Conservation (phyloP, 2,329 filamentous ascomycete species). For the Cladosporium sp. region DNA sequence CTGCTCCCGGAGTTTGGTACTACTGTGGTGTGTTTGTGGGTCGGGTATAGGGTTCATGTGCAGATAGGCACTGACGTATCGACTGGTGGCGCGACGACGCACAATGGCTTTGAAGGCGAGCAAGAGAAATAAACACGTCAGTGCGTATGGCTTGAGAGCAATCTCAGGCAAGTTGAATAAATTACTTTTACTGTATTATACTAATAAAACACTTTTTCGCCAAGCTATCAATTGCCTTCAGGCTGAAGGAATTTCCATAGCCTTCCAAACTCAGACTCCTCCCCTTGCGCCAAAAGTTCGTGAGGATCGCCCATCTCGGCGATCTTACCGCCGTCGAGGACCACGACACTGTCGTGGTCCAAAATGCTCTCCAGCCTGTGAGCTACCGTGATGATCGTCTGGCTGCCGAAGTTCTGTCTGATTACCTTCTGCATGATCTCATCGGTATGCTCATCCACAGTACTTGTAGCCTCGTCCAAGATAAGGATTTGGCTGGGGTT, state of each 20-base stretch:
- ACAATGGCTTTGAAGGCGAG: too few species aligned
- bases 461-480: constrained; percentile 32
- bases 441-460: constrained; percentile 56
- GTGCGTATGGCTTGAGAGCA: not conserved
- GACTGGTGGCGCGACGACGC: too few species aligned
- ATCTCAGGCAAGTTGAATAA: not conserved
- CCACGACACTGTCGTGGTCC: constrained; percentile 50
- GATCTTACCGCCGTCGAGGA: constrained; percentile 48
- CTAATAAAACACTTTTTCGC: not conserved
- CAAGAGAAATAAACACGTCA: too few species aligned
- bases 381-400: constrained; percentile 58
- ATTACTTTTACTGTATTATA: too few species aligned
- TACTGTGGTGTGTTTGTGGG: not conserved
- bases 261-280: constrained; percentile 8
- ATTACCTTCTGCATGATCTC: constrained; percentile 52
- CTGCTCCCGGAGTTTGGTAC: not conserved
- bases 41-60: not conserved
- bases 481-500: constrained; percentile 41
- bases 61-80: too few species aligned
- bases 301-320: constrained; percentile 36
- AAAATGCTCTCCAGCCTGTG: constrained; percentile 55
- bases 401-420: constrained; percentile 42
- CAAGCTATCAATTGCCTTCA: not conserved
- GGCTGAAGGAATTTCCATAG: constrained; percentile 10
- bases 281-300: constrained; percentile 18